phyloP scores from a whole-genome alignment of 129 eudicot species.

The Ambrosia artemisiifolia region DNA sequence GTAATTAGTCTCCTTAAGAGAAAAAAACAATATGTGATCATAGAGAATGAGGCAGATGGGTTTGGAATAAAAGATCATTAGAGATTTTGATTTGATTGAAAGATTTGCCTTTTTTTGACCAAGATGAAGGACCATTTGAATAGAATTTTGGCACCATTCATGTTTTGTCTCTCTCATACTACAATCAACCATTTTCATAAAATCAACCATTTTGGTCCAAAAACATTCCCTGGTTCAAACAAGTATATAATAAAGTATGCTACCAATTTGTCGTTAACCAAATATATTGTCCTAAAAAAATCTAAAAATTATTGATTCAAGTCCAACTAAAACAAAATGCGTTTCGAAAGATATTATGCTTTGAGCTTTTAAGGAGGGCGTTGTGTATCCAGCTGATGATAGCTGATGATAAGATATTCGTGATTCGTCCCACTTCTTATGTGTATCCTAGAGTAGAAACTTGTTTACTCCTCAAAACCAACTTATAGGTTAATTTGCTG shows the following conservation, averaged over 20 bases:
- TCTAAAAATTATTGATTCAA: no score
- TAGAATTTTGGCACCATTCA: slow-evolving; percentile 4
- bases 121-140: not conserved
- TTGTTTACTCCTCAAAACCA: no score
- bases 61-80: not conserved
- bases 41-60: not conserved
- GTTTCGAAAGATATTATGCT: no score
- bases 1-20: no score
- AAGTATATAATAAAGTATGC: not conserved
- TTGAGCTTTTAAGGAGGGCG: no score
- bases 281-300: no score
- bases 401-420: no score
- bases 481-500: no score
- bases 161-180: not conserved
- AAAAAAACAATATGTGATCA: not conserved
- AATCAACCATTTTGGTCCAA: not conserved
- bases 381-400: no score
- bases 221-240: not conserved
- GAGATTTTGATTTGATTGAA: slow-evolving; percentile 5
- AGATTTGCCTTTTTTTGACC: not conserved
- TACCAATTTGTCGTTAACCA: not conserved
- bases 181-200: not conserved
- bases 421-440: no score
- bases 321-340: no score
- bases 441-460: no score